Percentiles rank a stretch among this genome's conserved stretches.
phyloP scores from a whole-genome alignment of 73 alveolate species.

The Stentor coeruleus region DNA sequence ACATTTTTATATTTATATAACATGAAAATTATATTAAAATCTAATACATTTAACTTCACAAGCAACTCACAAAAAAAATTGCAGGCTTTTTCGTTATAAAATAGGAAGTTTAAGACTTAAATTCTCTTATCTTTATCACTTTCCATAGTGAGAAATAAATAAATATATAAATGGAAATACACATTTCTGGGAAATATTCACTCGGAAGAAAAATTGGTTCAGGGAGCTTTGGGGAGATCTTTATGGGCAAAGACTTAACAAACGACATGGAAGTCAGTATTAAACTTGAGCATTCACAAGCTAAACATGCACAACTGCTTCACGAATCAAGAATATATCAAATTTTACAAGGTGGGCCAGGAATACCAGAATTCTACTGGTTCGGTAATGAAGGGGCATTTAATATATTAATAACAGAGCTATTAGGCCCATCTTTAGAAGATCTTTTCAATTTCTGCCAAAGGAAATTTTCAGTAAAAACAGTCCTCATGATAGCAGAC shows the following conservation, averaged over 20 bases:
- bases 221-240: conserved; percentile 94
- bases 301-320: conserved; percentile 89
- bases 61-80: too few relatives aligned
- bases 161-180: not conserved
- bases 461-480: conserved; percentile 70
- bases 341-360: conserved; percentile 67
- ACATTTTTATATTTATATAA: too few relatives aligned
- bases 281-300: conserved; percentile 64
- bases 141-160: too few relatives aligned
- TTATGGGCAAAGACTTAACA: conserved; percentile 57
- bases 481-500: conserved; percentile 71
- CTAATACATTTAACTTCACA: too few relatives aligned
- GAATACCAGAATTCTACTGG: conserved; percentile 75
- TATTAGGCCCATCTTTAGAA: conserved; percentile 87
- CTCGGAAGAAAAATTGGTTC: conserved; percentile 71
- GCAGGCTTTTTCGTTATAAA: too few relatives aligned
- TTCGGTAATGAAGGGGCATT: conserved; percentile 66
- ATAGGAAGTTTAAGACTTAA: too few relatives aligned
- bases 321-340: conserved; percentile 88
- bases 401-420: conserved; percentile 83
- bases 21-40: too few relatives aligned
- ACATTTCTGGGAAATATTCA: not conserved
- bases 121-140: too few relatives aligned
- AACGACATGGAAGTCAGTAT: conserved; percentile 78
- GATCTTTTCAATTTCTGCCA: conserved; percentile 68